phyloP scores from a whole-genome alignment of 2,329 filamentous ascomycete genomes.

The Ramularia endophylla region DNA sequence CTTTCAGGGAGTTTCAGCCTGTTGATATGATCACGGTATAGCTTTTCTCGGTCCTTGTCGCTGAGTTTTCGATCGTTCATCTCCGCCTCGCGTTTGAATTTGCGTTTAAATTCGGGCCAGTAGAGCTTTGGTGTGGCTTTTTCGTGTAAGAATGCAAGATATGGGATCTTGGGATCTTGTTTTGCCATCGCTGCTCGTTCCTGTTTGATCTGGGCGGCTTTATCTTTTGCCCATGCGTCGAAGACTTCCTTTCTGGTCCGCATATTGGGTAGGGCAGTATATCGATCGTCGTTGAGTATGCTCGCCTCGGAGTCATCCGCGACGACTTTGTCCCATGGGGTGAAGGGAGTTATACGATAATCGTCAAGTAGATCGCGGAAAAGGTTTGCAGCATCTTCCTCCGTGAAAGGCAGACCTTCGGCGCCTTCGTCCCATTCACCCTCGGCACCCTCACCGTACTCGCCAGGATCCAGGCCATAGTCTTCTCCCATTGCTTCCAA shows the following conservation, averaged over 20 bases:
- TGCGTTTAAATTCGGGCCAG: conserved; percentile 94
- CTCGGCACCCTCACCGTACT: conserved; percentile 61
- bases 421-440: conserved; percentile 62
- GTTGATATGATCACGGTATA: conserved; percentile 68
- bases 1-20: conserved; percentile 59
- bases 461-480: conserved; percentile 71
- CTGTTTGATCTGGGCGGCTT: conserved; percentile 66
- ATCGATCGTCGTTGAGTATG: conserved; percentile 79
- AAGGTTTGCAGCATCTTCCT: conserved; percentile 68
- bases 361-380: conserved; percentile 87
- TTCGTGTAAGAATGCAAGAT: conserved; percentile 72
- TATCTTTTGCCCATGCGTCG: conserved; percentile 74
- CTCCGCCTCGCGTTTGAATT: conserved; percentile 72
- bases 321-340: conserved; percentile 83
- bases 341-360: conserved; percentile 75
- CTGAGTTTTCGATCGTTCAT: conserved; percentile 63
- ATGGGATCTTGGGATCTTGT: conserved; percentile 75
- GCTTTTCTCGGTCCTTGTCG: conserved; percentile 69
- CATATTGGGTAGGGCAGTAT: conserved; percentile 76
- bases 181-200: conserved; percentile 70
- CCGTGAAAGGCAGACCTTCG: conserved; percentile 63
- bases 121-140: conserved; percentile 87
- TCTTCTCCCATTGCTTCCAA: conserved; percentile 82
- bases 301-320: conserved; percentile 59
- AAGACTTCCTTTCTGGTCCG: conserved; percentile 75